Conservation (phyloP, 345 rosid species). For the Arabidopsis thaliana region DNA sequence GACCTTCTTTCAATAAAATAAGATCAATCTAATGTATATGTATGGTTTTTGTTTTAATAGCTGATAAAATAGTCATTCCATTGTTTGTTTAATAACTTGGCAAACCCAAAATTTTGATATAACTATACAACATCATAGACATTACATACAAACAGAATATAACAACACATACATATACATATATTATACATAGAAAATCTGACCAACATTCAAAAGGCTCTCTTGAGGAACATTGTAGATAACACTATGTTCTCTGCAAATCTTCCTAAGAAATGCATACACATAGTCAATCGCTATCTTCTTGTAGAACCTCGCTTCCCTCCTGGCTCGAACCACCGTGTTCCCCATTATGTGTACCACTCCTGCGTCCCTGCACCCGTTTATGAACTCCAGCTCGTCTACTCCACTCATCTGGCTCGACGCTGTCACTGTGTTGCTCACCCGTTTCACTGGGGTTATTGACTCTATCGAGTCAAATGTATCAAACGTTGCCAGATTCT, state of each 20-base stretch:
- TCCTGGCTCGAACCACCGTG: constrained; percentile 66
- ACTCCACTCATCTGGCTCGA: constrained; percentile 59
- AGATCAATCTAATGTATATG: neutral
- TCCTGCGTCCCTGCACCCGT: constrained; percentile 62
- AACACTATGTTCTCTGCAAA: constrained; percentile 73
- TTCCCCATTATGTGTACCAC: constrained; percentile 83
- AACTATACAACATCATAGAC: constrained; percentile 19
- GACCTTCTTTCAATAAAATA: constrained; percentile 13
- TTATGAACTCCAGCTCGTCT: constrained; percentile 67
- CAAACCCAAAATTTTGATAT: neutral
- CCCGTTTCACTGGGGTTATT: constrained; percentile 28
- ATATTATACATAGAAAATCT: constrained; percentile 66
- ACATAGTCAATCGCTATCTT: constrained; percentile 68
- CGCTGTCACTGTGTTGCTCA: constrained; percentile 46
- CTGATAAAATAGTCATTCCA: neutral
- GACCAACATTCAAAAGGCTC: constrained; percentile 76
- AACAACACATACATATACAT: constrained; percentile 9
- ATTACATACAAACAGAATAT: neutral
- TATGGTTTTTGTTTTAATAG: neutral
- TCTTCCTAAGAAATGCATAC: constrained; percentile 83
- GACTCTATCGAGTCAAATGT: constrained; percentile 45
- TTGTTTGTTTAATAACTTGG: too few relatives aligned
- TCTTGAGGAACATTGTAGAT: constrained; percentile 80
- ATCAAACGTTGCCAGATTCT: constrained; percentile 35
- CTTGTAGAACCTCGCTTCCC: constrained; percentile 65